phyloP scores from a whole-genome alignment of 129 eudicot species.

The Logfia minima region DNA sequence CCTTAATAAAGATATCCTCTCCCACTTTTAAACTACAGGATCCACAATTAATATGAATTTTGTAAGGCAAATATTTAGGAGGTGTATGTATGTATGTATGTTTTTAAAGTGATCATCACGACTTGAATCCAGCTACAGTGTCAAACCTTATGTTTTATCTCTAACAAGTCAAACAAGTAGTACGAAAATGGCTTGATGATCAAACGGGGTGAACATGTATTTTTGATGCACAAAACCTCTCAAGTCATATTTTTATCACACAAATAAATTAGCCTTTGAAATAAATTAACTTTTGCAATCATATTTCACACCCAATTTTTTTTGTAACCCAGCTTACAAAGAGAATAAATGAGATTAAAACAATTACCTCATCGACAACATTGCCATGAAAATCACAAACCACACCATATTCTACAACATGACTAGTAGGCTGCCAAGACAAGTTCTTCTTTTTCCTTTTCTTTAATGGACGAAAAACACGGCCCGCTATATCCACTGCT shows the following conservation, averaged over 20 bases:
- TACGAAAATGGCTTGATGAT: no score
- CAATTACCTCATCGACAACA: conserved; percentile 78
- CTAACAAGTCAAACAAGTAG: no score
- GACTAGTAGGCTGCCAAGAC: conserved; percentile 78
- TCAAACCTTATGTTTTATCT: no score
- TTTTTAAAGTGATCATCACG: background rate
- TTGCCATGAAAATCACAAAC: conserved; percentile 61
- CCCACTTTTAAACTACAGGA: background rate
- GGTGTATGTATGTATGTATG: background rate
- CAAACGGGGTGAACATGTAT: no score
- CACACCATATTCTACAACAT: conserved; percentile 90
- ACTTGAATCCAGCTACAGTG: no score
- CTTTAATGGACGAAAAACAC: conserved; percentile 57
- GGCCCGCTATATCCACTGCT: conserved; percentile 59
- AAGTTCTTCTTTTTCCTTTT: conserved; percentile 41
- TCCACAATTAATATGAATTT: background rate
- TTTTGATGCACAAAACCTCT: no score
- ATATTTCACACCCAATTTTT: no score
- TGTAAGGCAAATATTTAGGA: background rate
- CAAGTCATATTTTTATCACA: no score
- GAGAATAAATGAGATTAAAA: background rate
- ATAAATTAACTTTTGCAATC: no score
- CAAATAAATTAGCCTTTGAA: no score
- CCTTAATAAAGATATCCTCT: background rate
- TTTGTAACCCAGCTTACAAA: no score